Conservation (phyloP, 2,329 filamentous ascomycete species). For the Aspergillus fijiensis region DNA sequence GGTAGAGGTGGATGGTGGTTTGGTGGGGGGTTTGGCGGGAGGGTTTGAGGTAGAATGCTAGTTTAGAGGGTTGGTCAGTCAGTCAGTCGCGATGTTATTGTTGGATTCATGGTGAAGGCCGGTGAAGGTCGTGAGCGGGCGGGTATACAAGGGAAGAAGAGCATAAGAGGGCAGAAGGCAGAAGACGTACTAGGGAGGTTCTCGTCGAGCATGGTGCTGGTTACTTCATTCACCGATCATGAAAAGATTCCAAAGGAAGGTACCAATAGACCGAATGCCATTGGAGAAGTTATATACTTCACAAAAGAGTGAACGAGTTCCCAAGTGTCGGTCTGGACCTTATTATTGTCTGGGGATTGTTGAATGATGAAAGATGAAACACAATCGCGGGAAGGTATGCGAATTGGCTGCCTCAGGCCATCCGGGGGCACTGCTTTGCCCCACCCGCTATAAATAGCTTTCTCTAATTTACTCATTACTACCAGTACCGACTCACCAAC, state of each 20-base stretch:
- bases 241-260: background rate
- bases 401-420: background rate
- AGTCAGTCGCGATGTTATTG: slow-evolving; percentile 15
- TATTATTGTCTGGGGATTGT: background rate
- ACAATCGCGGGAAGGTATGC: background rate
- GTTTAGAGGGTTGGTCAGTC: background rate
- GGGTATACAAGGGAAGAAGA: background rate
- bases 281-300: slow-evolving; percentile 10
- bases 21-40: slow-evolving; percentile 37
- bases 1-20: slow-evolving; percentile 48
- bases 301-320: background rate
- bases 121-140: background rate
- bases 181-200: slow-evolving; percentile 69
- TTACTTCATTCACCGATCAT: slow-evolving; percentile 13
- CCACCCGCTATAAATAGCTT: slow-evolving; percentile 8
- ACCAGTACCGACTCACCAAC: background rate
- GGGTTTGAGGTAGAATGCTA: slow-evolving; percentile 62
- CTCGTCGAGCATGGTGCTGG: slow-evolving; percentile 76
- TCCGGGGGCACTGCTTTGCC: background rate
- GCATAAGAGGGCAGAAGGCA: background rate
- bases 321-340: background rate
- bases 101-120: background rate
- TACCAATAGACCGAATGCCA: slow-evolving; percentile 11
- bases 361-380: background rate
- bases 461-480: background rate